Base-by-base conservation (phyloP, 2,329 filamentous ascomycete genomes). In the Aspergillus sp. region DNA sequence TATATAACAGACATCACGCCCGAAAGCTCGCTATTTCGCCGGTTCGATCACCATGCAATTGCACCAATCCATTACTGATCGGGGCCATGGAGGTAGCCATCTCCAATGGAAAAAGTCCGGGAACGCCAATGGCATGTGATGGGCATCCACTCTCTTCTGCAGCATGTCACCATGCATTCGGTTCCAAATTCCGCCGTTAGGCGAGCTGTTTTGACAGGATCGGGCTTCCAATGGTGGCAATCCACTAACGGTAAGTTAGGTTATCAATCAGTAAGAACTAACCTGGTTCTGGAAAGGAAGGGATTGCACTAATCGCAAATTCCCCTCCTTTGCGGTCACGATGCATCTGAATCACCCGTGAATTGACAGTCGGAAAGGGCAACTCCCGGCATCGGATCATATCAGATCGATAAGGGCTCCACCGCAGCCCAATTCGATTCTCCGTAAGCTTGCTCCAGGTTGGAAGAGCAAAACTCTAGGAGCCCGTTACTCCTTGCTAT, bases 331-430 rank as follows among this genome's bases (percentile, higher is more conserved):
- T 27, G 25, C 11, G 17, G 38, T 25, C 25, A 21, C 21, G 10
- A 11, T 13, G 52, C 38, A 38, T 54, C 21, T 25, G 38, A n/a
- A 41, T n/a, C 51, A 54, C 8, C 32, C 1, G 32, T 13, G 32
- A 15, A 30, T 23, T 41, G 19, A 23, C 53, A 55, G 21, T 41
- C 53, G 53, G 53, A 25, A 55, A 27, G 42, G 53, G 53, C 15
- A 55, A 36, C 17, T 50, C 39, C 53, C 53, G 53, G 8, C 53
- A 47, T 55, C 53, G 44, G 41, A 55, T 55, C 39, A 55, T 55
- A 47, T 55, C 39, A 44, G 53, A 55, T 55, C 47, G 53, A 55
- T 55, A 47, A 55, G 53, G 25, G 53, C 36, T 44, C 52, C 36
- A 13, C 23, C 25, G 8, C 25, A 25, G 25, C 23, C 5, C 19